Base-by-base conservation (phyloP, 176 grass and related monocot genomes). In the Lolium rigidum region DNA sequence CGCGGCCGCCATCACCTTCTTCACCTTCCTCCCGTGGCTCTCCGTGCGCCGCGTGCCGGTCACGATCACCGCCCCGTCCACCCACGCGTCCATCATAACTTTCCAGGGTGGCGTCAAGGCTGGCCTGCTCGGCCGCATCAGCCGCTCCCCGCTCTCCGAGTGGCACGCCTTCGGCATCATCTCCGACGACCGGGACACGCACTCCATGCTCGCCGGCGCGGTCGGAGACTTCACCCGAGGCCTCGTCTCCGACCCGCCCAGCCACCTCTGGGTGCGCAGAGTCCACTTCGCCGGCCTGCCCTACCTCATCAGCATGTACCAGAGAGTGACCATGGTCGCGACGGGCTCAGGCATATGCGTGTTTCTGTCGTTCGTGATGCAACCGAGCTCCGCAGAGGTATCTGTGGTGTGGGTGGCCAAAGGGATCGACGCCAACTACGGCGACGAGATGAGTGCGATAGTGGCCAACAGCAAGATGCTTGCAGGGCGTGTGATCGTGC, bases 301-400 rank as follows among this genome's bases (percentile, higher is more conserved):
- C 1, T 90, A 92, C 59, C 86, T 95, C 52, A 83, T 95, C 41
- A 74, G 86, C 85, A 90, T 95, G 93, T 95, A 95, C 86, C 37
- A 56, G 9, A 79, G 88, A 1, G 90, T 87, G 12, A 92, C 91
- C 4, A 84, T 92, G 70, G 82, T 95, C 0, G 90, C 93, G 2
- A 95, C 90, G 14, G 93, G 90, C 11, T 95, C 93, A 6, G 93
- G 93, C 4, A 92, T 92, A 5, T 95, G 93, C 74, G 93, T 95
- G 49, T 92, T 95, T 61, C 46, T 92, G 41, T 95, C 93, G 21
- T 92, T 95, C 83, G 18, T 95, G 26, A 70, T 92, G 86, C 93
- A 92, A 67, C 88, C 90, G 14, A 83, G 75, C 12, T 26, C 82
- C 1, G 80, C 90, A 0, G 90, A 90, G 60, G 79, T 95, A n/a